Base-by-base conservation (phyloP, 192 early-diverging fungal genomes). In the Coemansia sp. region DNA sequence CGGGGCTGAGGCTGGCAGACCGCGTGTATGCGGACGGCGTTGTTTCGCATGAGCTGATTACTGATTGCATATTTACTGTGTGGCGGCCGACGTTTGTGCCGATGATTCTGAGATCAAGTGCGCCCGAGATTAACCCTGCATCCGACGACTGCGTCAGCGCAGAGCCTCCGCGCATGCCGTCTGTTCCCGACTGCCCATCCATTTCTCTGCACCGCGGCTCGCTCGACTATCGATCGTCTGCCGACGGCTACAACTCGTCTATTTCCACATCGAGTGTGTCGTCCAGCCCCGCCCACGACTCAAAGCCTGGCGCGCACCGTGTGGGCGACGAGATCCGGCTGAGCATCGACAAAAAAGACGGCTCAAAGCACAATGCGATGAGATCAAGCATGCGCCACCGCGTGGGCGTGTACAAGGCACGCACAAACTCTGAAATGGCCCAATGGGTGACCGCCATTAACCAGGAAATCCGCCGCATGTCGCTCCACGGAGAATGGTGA, bases 401-500 rank as follows among this genome's bases (percentile, higher is more conserved):
- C 4, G 52, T 73, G 44, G 76, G 71, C 48, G 71, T 82, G 23
- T 82, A 72, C 51, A 67, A 68, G 52, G 81, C 81, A 5, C 72
- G 81, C 3, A 69, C 76, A 1, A 74, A 63, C 31, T 56, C 73
- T 9, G 81, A 83, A 53, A 83, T 83, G 81, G 70, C 78, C 63
- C 76, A 79, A 28, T 83, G 81, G 81, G 76, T 83, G 8, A 73
- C 69, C 2, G 81, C 81, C 12, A 67, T 83, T 46, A 75, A 79
- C 63, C 73, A 78, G 49, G 81, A 83, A 47, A 83, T 83, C 50
- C 67, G 73, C 37, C 81, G 81, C 34, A 68, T 83, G 72, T 56
- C 69, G 2, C 56, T 67, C 25, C 44, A 24, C 12, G 70, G 51
- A 36, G 68, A 70, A 46, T 74, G 78, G 78, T 81, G 52, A 48